Evolutionary conservation across 2,329 filamentous ascomycete genomes (phyloP).

Genomic region (Fusarium gaditjirri): DNA sequence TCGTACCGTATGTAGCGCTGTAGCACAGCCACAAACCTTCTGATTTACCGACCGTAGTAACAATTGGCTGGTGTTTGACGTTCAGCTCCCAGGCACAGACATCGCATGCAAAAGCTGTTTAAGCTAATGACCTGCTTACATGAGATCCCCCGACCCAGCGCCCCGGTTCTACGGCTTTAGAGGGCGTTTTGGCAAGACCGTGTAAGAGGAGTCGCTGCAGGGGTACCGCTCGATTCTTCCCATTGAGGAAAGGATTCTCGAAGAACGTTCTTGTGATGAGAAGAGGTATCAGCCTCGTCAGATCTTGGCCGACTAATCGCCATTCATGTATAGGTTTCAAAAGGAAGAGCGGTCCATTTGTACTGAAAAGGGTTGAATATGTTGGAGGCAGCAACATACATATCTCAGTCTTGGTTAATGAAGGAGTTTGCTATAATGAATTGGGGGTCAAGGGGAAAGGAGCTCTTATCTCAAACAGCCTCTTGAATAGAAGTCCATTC

Average conservation of each 20-base stretch:
- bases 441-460: too few species aligned
- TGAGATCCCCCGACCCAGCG: not conserved
- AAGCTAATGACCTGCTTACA: not conserved
- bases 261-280: not conserved
- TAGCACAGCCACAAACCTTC: not conserved
- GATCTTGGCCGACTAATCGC: not conserved
- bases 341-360: not conserved
- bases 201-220: not conserved
- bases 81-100: not conserved
- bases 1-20: not conserved
- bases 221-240: not conserved
- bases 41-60: not conserved
- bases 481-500: fast-evolving
- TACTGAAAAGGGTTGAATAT: not conserved
- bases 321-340: not conserved
- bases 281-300: not conserved
- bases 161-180: not conserved
- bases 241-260: not conserved
- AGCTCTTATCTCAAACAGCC: not conserved
- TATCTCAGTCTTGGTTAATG: too few species aligned
- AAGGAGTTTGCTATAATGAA: not conserved
- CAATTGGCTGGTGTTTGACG: not conserved
- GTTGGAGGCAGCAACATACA: not conserved
- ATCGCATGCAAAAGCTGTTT: not conserved
- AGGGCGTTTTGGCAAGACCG: not conserved